These are phyloP conservation scores for Porcisia hertigi DNA, from an alignment of 208 protist genomes.

Conservation along the genomic window DNA sequence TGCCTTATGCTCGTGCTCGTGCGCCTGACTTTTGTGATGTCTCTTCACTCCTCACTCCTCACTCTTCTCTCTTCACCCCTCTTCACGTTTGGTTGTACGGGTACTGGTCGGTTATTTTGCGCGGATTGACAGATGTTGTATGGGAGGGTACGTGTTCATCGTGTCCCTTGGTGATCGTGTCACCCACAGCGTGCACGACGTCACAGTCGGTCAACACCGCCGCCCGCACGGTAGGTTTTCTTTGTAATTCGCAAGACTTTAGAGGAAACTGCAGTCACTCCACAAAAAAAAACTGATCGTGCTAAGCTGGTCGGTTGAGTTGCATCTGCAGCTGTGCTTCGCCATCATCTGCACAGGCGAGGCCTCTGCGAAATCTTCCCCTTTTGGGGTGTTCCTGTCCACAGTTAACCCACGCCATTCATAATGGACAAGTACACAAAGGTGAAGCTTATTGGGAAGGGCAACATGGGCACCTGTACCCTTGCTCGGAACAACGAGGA, in stretches of 20 bases:
- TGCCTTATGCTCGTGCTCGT: neutral
- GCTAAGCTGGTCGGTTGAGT: too few species aligned
- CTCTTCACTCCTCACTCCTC: neutral
- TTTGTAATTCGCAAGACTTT: neutral
- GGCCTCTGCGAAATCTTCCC: too few species aligned
- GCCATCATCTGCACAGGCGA: too few species aligned
- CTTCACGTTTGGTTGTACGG: neutral
- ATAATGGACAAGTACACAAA: conserved; percentile 92
- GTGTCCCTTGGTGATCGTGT: neutral
- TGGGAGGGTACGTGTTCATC: neutral
- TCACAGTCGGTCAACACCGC: neutral
- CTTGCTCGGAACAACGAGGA: conserved; percentile 92
- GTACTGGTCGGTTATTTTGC: neutral
- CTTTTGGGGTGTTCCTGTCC: too few species aligned
- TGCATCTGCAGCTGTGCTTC: too few species aligned
- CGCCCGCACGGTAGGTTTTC: neutral
- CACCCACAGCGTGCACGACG: neutral
- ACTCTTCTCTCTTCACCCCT: neutral
- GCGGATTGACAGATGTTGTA: neutral
- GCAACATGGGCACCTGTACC: conserved; percentile 93
- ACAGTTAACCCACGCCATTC: neutral
- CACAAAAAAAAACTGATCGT: neutral
- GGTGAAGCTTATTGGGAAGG: conserved; percentile 91
- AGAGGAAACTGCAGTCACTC: neutral
- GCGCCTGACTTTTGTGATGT: neutral